phyloP scores from a whole-genome alignment of 2,329 filamentous ascomycete genomes.

The Diplodia mutila region DNA sequence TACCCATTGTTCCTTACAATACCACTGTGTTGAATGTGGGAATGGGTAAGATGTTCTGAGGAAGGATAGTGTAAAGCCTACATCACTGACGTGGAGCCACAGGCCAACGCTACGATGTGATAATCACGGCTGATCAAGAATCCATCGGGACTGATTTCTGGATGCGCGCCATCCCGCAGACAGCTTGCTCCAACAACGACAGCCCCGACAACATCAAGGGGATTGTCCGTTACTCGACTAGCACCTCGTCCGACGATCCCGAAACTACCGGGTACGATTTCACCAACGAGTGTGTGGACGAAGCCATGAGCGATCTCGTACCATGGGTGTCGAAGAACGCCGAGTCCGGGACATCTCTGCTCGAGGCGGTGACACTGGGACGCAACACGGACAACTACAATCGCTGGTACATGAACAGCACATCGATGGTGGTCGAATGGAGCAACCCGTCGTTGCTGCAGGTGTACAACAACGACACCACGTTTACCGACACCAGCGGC shows the following conservation, averaged over 20 bases:
- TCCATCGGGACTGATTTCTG: conserved; percentile 27
- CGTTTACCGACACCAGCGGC: conserved; percentile 26
- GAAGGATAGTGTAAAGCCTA: too few relatives aligned
- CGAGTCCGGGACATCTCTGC: background rate
- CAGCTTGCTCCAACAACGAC: conserved; percentile 8
- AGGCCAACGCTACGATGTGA: conserved; percentile 47
- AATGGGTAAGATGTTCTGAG: conserved; percentile 27
- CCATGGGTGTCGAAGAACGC: conserved; percentile 40
- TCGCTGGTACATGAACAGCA: conserved; percentile 47
- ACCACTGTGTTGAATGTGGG: conserved; percentile 41
- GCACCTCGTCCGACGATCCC: background rate
- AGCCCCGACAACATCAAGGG: conserved; percentile 22
- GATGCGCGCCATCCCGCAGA: conserved; percentile 23
- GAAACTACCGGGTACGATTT: background rate
- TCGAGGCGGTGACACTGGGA: conserved; percentile 9
- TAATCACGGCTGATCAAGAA: conserved; percentile 41
- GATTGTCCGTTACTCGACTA: conserved; percentile 16
- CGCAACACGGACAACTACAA: conserved; percentile 34
- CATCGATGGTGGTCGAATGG: conserved; percentile 42
- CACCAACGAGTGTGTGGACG: conserved; percentile 20
- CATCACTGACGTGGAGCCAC: background rate
- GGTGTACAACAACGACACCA: conserved; percentile 35
- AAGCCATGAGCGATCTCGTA: conserved; percentile 35
- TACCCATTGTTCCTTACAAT: conserved; percentile 43
- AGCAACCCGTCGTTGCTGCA: conserved; percentile 42